A percentile compares a stretch with the other conserved stretches of the same genome.
These are phyloP conservation scores for Pichia sp. DNA, from an alignment of 1,139 yeast genomes.

Conservation along the genomic window DNA sequence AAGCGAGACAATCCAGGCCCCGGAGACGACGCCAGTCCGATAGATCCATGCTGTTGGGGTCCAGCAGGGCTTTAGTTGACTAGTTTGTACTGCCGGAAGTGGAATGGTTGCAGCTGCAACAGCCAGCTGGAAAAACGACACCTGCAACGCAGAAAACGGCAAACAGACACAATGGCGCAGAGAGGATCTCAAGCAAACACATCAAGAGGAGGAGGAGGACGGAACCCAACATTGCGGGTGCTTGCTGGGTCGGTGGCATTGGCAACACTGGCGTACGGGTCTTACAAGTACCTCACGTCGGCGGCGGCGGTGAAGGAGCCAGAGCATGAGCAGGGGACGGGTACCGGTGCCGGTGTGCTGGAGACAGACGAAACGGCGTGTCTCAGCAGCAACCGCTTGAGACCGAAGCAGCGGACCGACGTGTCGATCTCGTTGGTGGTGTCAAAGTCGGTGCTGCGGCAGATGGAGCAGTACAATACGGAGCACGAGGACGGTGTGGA, in stretches of 20 bases:
- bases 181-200: background rate
- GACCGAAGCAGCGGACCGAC: conserved; percentile 7
- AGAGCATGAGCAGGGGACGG: background rate
- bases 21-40: no score
- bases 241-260: conserved; percentile 9
- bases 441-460: conserved; percentile 12
- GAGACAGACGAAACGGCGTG: no score
- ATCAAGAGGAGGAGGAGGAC: background rate
- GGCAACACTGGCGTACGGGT: conserved; percentile 13
- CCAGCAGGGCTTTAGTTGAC: no score
- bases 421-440: conserved; percentile 22
- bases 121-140: no score
- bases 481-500: conserved; percentile 17
- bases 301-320: background rate
- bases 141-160: no score
- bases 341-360: background rate
- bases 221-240: background rate
- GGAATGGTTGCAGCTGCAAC: no score
- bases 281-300: conserved; percentile 11
- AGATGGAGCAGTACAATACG: conserved; percentile 10
- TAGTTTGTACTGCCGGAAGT: no score
- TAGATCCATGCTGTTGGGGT: no score
- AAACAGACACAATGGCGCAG: background rate
- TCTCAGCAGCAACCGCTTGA: conserved; percentile 3
- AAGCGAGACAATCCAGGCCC: no score